Evolutionary conservation across 2,329 filamentous ascomycete genomes (phyloP), one percentile per base, ranked within the genome.

Genomic region (Sarocladium strictum): DNA sequence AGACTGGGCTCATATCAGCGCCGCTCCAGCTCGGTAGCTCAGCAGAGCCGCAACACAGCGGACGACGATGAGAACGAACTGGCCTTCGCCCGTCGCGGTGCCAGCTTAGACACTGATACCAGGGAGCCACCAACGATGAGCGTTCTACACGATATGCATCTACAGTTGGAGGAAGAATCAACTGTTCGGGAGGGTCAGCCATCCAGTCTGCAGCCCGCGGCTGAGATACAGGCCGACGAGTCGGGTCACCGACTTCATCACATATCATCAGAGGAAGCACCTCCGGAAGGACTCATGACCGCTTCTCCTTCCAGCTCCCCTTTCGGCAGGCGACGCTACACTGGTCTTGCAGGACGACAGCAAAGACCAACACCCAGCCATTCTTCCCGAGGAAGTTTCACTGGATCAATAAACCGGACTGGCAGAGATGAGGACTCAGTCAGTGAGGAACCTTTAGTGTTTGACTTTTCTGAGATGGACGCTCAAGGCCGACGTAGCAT

Each of bases 391-490:
- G 76, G 74, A 29, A 78, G 76, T 58, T 74, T 77, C 57, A 67
- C 66, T 1, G 72, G 73, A 23, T 73, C 71, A 2, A 65, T 64
- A 11, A 65, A 66, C 26, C 64, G 72, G n/a, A 62, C 71, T 17
- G 64, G 62, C 3, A 70, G 72, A 3, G 71, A 66, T n/a, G 74
- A 76, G 23, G 73, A 76, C 53, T 79, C 80, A 5, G 69, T 74
- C 23, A 84, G 87, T 57, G 86, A 88, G 54, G 86, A 90, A 62
- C 84, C 84, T 0, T 67, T 90, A 10, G 75, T 90, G 10, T 90
- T 90, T 67, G 84, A 86, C 58, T 83, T 90, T 76, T 87, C 84
- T 33, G 86, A 90, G 66, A 80, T 89, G 64, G 83, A 84, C 60
- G 74, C 79, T 17, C 76, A 77, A 55, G 77, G 77, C 43, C 73